Evolutionary conservation across 768 basidiomycete species (phyloP), one percentile per base, ranked within the genome.

Genomic region (Rhizopogon vesiculosus): DNA sequence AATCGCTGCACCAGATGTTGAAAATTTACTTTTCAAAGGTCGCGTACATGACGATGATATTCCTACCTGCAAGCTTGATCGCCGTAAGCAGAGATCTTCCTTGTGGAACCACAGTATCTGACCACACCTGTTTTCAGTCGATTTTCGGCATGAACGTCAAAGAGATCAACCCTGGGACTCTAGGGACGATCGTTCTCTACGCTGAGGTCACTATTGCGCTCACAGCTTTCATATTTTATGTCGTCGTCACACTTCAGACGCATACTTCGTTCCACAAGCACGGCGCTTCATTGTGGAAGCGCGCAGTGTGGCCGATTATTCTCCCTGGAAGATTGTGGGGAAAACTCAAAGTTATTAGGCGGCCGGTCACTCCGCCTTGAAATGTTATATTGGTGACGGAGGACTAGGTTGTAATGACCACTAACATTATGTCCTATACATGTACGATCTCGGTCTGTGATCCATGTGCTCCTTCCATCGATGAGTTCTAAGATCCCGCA

Each of bases 11-110:
- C 4, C 29, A 16, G 6, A 39, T 3, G 13, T 15, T 31, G 31
- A 55, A 9, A 1, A 29, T 3, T 10, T 18, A 29, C 18, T 5
- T 18, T 31, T 19, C 35, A 3, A 12, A 69, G 68, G 66, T 69
- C n/a, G 62, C 81, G 0, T 83, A 83, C 57, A 66, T 86, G 1
- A 81, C 83, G 0, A 85, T 84, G 81, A 62, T 83, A 18, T 86
- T 85, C 64, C 68, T 85, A 8, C 84, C 84, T 0, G 77, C 80
- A 2, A 76, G 76, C 15, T 80, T 85, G 45, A 42, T 68, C 33
- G 60, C 71, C 1, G 72, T 73, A 29, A 57, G 69, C 5, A 29
- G 7, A 22, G 12, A 8, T 29, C 13, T 43, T 40, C 42, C 4
- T 5, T 38, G 8, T 12, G 13, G 6, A 35, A 29, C 31, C 31